Base-by-base conservation (phyloP, 257 asterid genomes). In the Gardenia jasminoides region DNA sequence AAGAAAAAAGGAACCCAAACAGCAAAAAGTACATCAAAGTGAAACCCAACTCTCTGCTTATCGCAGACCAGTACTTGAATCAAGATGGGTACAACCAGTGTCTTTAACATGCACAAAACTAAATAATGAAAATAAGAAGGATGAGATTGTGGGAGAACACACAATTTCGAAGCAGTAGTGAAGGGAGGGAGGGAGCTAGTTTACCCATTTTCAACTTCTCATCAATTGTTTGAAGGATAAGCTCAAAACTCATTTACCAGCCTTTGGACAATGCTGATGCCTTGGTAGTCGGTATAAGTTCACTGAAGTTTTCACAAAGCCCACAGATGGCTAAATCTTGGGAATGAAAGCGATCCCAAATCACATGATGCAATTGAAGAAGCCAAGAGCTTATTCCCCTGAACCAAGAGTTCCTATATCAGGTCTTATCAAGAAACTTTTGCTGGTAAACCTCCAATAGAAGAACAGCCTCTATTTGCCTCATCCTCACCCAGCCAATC, bases 201-300 rank as follows among this genome's bases (percentile, higher is more conserved):
- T 69, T 24, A 67, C 47, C 72, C 26, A 33, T 36, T 67, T 67
- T 20, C 28, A 69, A 69, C 33, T 69, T 68, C 44, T 43, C 16
- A 36, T 36, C 15, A 2, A 44, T 8, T 39, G 19, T 39, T 39
- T 69, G 33, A 43, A 6, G 20, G 43, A 24, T 43, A 3, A 69
- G 30, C 54, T 43, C 70, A 31, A 66, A 66, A 13, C 11, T 20
- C 7, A 31, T 22, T 11, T 4, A 36, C 43, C 19, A 22, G 41
- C 19, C 44, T 65, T 26, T 30, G 48, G 56, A 2, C n/a, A 68
- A n/a, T n/a, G 15, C 66, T 41, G 61, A 58, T 52, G 12, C 48
- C 75, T 66, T 50, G 56, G 20, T 52, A 5, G 46, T 67, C 17
- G 62, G 41, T 56, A 26, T 70, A 46, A 78, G 76, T 65, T 66